phyloP scores from a whole-genome alignment of 129 eudicot species.

The Kitagawia praeruptora region DNA sequence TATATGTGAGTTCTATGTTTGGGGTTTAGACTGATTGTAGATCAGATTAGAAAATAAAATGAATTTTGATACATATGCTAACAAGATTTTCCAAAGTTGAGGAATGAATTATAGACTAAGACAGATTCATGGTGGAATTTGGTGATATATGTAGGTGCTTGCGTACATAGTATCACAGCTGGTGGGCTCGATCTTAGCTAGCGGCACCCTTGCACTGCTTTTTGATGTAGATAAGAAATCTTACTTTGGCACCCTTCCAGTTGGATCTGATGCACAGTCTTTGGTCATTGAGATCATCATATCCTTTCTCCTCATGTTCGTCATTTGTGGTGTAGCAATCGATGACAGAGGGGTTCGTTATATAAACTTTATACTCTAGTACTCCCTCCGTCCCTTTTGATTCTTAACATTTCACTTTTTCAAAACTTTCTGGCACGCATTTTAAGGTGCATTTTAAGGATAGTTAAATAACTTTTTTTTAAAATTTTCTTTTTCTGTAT shows the following conservation, averaged over 20 bases:
- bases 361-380: background rate
- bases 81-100: background rate
- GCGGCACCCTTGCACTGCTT: conserved; percentile 37
- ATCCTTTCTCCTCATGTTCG: conserved; percentile 72
- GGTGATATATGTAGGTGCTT: conserved; percentile 27
- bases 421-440: no score
- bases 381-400: no score
- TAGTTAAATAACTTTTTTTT: no score
- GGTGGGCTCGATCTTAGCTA: conserved; percentile 58
- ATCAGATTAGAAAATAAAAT: no score
- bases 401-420: no score
- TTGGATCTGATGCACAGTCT: conserved; percentile 48
- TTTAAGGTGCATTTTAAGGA: no score
- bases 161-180: conserved; percentile 46
- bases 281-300: conserved; percentile 57
- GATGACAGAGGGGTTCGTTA: conserved; percentile 62
- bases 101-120: background rate
- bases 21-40: no score
- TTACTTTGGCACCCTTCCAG: conserved; percentile 61
- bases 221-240: conserved; percentile 35
- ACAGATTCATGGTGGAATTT: background rate
- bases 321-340: conserved; percentile 52
- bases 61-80: background rate
- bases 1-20: no score
- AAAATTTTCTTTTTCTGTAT: no score